Base-by-base conservation (phyloP, 257 asterid species). In the Haberlea rhodopensis region DNA sequence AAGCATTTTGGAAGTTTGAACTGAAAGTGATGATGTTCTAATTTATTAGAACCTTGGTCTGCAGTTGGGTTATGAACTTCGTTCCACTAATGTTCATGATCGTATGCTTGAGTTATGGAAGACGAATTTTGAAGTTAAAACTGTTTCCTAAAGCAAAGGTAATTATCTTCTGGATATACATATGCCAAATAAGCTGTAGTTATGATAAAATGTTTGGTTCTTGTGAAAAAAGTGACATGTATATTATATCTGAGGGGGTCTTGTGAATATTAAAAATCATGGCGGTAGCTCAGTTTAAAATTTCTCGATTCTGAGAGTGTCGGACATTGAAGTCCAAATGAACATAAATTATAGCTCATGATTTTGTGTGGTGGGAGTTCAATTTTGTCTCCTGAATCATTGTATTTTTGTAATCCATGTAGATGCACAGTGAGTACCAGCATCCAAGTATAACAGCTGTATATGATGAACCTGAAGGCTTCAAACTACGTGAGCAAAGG, bases 371-470 rank as follows among this genome's bases (percentile, higher is more conserved):
- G 51, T 16, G 51, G 51, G 5, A 1, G 19, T 43, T 16, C 4
- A 43, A 13, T 0, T 70, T 22, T 25, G 13, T 63, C 22, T 53
- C 57, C 52, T n/a, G 11, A 27, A 9, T 69, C 34, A 21, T 57
- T 19, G 21, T 28, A 20, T 24, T n/a, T 20, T 28, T 15, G 28
- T 60, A 66, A 40, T 69, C 55, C 57, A 54, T 76, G 71, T 73
- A 94, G 99, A 94, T 94, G 99, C 92, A 94, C 72, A 75, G 57
- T 60, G 82, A 84, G 60, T 94, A 87, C 75, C 97, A 84, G 57
- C 99, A 94, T 62, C 94, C 97, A 60, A 90, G 97, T 71, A 94
- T 94, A n/a, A 78, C 96, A 90, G 71, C 75, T 94, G 28, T 94
- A 67, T 67, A 81, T 84, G 77, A 85, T 94, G 99, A 78, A 72